Evolutionary conservation across 2,329 filamentous ascomycete genomes (phyloP), one percentile per base, ranked within the genome.

Genomic region (Clonostachys solani): DNA sequence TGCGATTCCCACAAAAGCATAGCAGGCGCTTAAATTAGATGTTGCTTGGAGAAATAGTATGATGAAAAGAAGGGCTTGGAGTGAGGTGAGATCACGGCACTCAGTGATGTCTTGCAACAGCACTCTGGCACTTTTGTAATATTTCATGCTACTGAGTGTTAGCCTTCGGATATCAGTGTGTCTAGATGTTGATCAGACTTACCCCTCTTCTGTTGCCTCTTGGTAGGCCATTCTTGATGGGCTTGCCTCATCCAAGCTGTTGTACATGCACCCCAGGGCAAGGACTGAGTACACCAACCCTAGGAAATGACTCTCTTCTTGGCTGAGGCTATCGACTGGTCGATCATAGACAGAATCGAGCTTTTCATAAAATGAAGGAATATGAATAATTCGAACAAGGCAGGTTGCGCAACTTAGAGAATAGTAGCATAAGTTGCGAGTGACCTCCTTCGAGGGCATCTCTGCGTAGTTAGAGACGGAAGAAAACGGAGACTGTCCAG

Each of bases 41-140:
- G 89, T 88, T 3, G 86, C 83, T 59, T 94, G 89, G 2, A 92
- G 74, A 59, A 92, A 94, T 4, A 92, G 70, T 43, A 91, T 86
- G 77, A 91, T 87, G 61, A 89, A 91, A 17, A 91, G 69, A 7
- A 94, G 75, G 3, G 86, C 82, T 62, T 94, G 88, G 9, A 92
- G 69, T 2, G 87, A 87, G 17, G 75, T 79, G 40, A 92, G 71
- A 59, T 92, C 87, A 42, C 87, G 82, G 55, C 87, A 91, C 50
- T 85, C 81, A 2, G 81, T 81, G 40, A 84, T 71, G 51, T 85
- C 82, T 48, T 80, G 74, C 43, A 92, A 69, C 48, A 91, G 72
- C 40, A 80, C 69, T 47, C 86, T 78, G 6, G 87, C 81, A 4
- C 78, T 77, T 54, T 80, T 81, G 61, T 89, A 91, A 53, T 88